These are phyloP conservation scores for Ceratocystis papillata DNA, from an alignment of 2,329 filamentous ascomycete species.

Conservation along the genomic window DNA sequence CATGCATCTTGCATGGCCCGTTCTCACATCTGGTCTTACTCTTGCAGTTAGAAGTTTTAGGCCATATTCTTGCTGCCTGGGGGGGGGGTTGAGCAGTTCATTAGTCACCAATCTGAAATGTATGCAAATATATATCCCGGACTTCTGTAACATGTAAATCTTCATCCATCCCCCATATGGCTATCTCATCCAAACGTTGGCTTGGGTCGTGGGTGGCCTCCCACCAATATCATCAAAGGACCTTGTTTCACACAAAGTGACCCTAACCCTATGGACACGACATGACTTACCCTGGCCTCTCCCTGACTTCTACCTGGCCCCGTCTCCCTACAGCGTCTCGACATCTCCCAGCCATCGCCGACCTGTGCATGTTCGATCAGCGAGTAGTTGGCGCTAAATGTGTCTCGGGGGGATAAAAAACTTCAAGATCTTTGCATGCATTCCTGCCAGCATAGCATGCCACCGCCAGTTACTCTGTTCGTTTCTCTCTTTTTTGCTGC, in stretches of 20 bases:
- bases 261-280: neutral
- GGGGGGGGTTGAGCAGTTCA: neutral
- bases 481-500: neutral
- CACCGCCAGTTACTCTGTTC: neutral
- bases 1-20: neutral
- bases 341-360: neutral
- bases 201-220: constrained; percentile 8
- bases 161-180: neutral
- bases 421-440: neutral
- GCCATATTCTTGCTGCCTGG: neutral
- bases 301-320: neutral
- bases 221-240: neutral
- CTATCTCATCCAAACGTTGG: neutral
- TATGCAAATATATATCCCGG: neutral
- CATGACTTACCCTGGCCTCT: neutral
- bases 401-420: neutral
- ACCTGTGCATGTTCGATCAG: neutral
- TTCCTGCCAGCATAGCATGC: constrained; percentile 1
- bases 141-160: constrained; percentile 1
- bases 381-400: no score
- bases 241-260: neutral
- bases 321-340: neutral
- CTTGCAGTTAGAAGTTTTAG: neutral
- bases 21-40: neutral
- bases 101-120: constrained; percentile 4